Base-by-base conservation (phyloP, 176 grass and related monocot genomes). In the Pontederia paniculata region DNA sequence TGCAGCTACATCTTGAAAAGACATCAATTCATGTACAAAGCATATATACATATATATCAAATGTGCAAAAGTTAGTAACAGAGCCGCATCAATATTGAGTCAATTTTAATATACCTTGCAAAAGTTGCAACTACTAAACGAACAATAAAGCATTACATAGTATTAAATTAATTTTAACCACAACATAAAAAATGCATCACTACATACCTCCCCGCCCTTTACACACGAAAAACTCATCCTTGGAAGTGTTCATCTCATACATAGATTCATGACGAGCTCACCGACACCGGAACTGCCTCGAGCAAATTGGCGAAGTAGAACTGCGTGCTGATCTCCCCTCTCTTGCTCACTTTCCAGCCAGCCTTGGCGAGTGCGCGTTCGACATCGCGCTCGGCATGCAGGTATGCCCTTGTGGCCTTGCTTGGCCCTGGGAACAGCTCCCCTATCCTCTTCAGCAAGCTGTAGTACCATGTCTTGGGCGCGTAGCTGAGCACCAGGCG, bases 221-320 rank as follows among this genome's bases (percentile, higher is more conserved):
- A 31, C 25, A 31, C 25, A 31, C 25, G 25, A 1, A 31, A 1
- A 31, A 1, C 25, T 31, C 5, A 31, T 31, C 25, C 25, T 31
- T 31, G 25, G 5, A 31, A 31, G 25, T 1, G 25, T 31, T 31
- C 1, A 31, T 31, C 5, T 31, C 5, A 31, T 31, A 1, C 60
- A 9, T 42, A 20, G 0, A 10, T 49, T 66, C 28, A 78, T 12
- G 72, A 21, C 44, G 61, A 77, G 19, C 54, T 56, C 12, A 70
- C 55, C 0, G 91, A 55, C 12, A 73, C 54, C 0, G 91, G 86
- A 54, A 88, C 83, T 18, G 91, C 86, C 52, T 97, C 86, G 25
- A 77, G 59, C 55, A 97, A 75, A 45, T 90, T 97, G 49, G 91
- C 80, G 55, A 97, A 97, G 81, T 97, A 97, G 78, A 97, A 97